These are phyloP conservation scores for Phytophthora cryptogea DNA, from an alignment of 352 stramenopile genomes.

Conservation along the genomic window DNA sequence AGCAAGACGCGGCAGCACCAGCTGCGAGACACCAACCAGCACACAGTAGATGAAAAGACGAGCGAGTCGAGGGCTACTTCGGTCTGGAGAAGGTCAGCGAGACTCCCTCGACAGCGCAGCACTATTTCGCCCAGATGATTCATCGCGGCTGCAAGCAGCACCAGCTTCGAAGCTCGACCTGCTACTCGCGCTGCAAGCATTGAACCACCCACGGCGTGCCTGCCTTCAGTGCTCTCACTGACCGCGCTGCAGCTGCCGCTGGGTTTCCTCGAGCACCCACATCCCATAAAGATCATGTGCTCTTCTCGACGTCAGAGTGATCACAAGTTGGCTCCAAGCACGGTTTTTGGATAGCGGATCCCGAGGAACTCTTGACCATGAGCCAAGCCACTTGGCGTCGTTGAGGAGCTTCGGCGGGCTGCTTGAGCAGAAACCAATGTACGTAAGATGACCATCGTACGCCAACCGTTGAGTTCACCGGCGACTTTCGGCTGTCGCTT, in stretches of 20 bases:
- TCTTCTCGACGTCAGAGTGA: not conserved
- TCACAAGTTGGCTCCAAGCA: not conserved
- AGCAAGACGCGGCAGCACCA: not conserved
- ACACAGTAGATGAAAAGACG: not conserved
- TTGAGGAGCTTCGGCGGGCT: too few species aligned
- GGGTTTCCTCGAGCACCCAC: not conserved
- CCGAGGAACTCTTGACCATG: not conserved
- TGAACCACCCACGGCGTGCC: not conserved
- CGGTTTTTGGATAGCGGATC: not conserved
- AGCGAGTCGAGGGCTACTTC: not conserved
- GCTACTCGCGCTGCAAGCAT: not conserved
- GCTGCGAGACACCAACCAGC: not conserved
- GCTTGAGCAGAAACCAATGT: too few species aligned
- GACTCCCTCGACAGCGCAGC: not conserved
- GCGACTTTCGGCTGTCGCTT: conserved; percentile 2
- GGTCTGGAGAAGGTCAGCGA: not conserved
- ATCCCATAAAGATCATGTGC: not conserved
- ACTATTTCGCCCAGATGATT: not conserved
- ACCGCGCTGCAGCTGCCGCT: not conserved
- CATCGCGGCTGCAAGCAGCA: not conserved
- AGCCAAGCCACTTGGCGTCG: too few species aligned
- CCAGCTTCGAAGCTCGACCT: not conserved
- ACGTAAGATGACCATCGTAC: not conserved
- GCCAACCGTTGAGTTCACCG: not conserved
- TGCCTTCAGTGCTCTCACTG: not conserved